Evolutionary conservation across 768 basidiomycete species (phyloP).

Genomic region (Pulveroboletus sp.): DNA sequence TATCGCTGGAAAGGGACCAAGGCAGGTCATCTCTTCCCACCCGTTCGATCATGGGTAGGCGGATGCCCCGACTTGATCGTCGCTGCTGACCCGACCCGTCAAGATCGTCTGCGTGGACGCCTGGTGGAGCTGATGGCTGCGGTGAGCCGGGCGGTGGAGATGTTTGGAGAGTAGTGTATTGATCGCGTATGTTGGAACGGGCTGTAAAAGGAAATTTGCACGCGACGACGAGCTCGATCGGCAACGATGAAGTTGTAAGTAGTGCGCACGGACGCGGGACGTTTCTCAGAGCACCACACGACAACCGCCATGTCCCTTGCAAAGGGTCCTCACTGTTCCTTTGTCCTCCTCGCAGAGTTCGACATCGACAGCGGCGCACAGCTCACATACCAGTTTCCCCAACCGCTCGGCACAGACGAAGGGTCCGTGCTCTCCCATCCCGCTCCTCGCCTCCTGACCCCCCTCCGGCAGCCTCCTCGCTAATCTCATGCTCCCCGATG

Average conservation of each 20-base stretch:
- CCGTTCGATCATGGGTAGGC: conserved; percentile 24
- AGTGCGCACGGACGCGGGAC: background rate
- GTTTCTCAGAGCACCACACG: conserved; percentile 8
- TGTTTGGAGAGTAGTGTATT: conserved; percentile 15
- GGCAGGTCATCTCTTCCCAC: conserved; percentile 31
- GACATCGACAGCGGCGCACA: conserved; percentile 94
- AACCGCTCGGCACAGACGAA: conserved; percentile 90
- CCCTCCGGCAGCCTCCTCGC: conserved; percentile 69
- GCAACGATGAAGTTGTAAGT: conserved; percentile 8
- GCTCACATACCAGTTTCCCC: conserved; percentile 93
- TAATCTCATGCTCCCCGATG: conserved; percentile 98
- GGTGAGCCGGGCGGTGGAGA: conserved; percentile 25
- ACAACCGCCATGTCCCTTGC: conserved; percentile 45
- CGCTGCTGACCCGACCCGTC: conserved; percentile 14
- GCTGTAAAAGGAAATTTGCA: conserved; percentile 29
- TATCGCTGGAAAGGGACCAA: conserved; percentile 27
- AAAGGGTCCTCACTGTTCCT: conserved; percentile 78
- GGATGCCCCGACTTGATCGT: conserved; percentile 4
- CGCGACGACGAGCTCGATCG: conserved; percentile 3
- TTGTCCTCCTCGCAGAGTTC: conserved; percentile 97
- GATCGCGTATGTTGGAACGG: background rate
- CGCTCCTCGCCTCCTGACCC: conserved; percentile 1
- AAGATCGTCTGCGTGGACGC: conserved; percentile 23
- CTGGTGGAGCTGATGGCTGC: conserved; percentile 26
- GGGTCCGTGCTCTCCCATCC: conserved; percentile 51